Evolutionary conservation across 495 filamentous ascomycete genomes (phyloP).

Genomic region (Podospora didyma): DNA sequence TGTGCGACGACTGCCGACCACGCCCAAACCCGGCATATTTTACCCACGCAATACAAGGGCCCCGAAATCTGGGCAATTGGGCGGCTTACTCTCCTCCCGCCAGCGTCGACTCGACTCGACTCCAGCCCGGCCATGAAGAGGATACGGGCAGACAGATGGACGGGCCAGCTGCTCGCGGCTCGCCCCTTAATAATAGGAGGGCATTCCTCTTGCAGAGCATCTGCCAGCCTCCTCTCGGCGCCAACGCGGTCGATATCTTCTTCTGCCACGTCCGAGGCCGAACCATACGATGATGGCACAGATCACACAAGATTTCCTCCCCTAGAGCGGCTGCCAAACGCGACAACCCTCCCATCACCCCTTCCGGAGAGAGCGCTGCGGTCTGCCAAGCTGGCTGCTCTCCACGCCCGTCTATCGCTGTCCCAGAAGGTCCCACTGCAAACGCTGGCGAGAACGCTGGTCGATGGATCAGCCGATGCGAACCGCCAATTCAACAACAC

Average conservation of each 20-base stretch:
- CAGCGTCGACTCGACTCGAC: too few relatives aligned
- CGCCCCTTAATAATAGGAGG: constrained; percentile 21
- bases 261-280: not conserved
- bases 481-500: constrained; percentile 54
- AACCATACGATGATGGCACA: constrained; percentile 14
- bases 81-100: not conserved
- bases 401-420: constrained; percentile 86
- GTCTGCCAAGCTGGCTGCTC: constrained; percentile 88
- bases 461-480: constrained; percentile 77
- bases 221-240: not conserved
- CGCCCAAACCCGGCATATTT: not conserved
- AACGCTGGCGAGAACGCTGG: constrained; percentile 78
- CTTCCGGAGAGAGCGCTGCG: constrained; percentile 59
- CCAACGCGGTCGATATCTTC: not conserved
- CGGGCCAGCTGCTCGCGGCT: constrained; percentile 33
- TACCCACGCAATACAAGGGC: not conserved
- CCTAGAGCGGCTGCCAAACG: constrained; percentile 20
- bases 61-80: not conserved
- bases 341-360: constrained; percentile 54
- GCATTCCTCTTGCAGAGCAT: constrained; percentile 2
- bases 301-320: constrained; percentile 23
- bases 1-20: constrained; percentile 8
- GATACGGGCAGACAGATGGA: constrained; percentile 35
- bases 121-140: constrained; percentile 33
- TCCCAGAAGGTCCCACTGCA: constrained; percentile 77